These are phyloP conservation scores for Huntiella decipiens DNA, from an alignment of 2,329 filamentous ascomycete genomes.

Conservation along the genomic window DNA sequence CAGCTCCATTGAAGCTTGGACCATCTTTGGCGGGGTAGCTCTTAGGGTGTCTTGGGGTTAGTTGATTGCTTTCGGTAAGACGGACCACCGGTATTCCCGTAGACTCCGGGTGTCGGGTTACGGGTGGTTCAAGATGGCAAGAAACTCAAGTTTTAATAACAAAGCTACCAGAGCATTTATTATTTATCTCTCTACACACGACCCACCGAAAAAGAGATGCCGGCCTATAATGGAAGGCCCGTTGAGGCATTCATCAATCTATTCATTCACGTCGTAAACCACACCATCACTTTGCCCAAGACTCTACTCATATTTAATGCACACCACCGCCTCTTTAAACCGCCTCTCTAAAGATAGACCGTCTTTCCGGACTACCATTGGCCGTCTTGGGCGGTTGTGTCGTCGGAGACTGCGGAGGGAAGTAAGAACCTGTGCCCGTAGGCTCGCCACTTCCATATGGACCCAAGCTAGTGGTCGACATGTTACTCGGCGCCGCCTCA, in stretches of 20 bases:
- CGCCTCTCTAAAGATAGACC: constrained; percentile 52
- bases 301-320: too few species aligned
- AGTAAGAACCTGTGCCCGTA: not conserved
- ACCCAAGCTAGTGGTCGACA: constrained; percentile 51
- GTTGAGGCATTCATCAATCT: not conserved
- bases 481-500: constrained; percentile 39
- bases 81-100: too few species aligned
- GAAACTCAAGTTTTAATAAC: too few species aligned
- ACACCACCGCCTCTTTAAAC: constrained; percentile 24
- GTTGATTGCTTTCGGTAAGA: too few species aligned
- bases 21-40: too few species aligned
- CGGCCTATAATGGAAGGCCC: not conserved
- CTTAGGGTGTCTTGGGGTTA: too few species aligned
- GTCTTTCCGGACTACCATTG: constrained; percentile 46
- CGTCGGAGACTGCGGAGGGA: constrained; percentile 13
- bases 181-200: too few species aligned
- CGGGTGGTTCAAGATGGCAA: too few species aligned
- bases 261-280: not conserved
- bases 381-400: constrained; percentile 15
- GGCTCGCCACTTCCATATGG: constrained; percentile 25
- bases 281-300: too few species aligned
- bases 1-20: too few species aligned
- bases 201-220: not conserved
- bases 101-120: too few species aligned
- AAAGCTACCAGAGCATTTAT: too few species aligned